Conservation (phyloP, 2,329 filamentous ascomycete genomes). For the Cladophialophora carrionii region DNA sequence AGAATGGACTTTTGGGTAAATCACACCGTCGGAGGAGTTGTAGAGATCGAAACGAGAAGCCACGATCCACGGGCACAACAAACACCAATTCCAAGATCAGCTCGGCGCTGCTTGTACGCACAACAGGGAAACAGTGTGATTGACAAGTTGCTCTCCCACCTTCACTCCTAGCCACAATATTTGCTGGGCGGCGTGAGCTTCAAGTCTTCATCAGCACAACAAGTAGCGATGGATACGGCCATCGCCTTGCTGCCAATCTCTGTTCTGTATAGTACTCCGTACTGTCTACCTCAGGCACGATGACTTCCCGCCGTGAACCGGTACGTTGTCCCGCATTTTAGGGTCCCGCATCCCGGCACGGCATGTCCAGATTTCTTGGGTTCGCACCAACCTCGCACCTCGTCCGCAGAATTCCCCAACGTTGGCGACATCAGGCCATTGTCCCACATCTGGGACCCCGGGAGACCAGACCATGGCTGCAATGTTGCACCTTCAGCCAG, state of each 20-base stretch:
- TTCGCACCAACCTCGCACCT: not conserved
- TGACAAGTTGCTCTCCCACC: not conserved
- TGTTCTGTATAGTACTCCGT: no score
- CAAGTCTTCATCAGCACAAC: no score
- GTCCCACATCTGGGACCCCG: slow-evolving; percentile 4
- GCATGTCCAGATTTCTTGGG: not conserved
- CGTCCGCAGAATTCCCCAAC: not conserved
- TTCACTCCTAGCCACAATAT: not conserved
- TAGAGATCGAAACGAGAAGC: no score
- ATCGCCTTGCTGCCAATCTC: not conserved
- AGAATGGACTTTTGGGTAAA: no score
- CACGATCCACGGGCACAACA: no score
- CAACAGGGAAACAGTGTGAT: no score
- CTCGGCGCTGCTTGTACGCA: no score
- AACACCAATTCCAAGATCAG: no score
- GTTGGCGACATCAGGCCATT: not conserved
- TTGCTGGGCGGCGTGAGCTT: no score
- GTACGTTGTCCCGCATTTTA: slow-evolving; percentile 17
- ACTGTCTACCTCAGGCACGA: not conserved
- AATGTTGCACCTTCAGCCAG: not conserved
- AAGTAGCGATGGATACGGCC: not conserved
- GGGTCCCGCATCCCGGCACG: slow-evolving; percentile 12
- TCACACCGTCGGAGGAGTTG: no score
- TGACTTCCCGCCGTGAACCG: not conserved
- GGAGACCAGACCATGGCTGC: not conserved